Evolutionary conservation across 1,139 yeast species (phyloP).

Genomic region (Yamadazyma diddensiae): DNA sequence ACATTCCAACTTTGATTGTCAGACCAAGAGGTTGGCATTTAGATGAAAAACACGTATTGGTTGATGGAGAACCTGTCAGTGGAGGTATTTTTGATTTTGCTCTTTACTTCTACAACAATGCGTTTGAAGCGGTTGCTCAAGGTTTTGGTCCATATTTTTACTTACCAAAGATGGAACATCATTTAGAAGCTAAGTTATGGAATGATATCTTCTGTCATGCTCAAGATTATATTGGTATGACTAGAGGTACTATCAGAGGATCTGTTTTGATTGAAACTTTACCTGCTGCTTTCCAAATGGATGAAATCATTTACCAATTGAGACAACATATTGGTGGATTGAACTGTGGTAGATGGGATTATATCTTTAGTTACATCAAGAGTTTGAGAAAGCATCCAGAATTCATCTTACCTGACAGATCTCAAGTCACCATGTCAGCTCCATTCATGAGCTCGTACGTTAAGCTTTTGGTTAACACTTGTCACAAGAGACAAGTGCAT

Average conservation of each 20-base stretch:
- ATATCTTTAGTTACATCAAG: slow-evolving; percentile 71
- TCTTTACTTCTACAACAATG: slow-evolving; percentile 72
- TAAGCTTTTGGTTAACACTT: slow-evolving; percentile 61
- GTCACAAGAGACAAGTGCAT: slow-evolving; percentile 73
- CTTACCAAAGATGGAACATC: slow-evolving; percentile 80
- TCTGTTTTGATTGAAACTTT: slow-evolving; percentile 78
- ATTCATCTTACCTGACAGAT: slow-evolving; percentile 67
- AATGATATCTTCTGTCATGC: slow-evolving; percentile 69
- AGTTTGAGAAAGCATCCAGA: slow-evolving; percentile 62
- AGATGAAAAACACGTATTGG: slow-evolving; percentile 66
- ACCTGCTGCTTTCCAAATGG: slow-evolving; percentile 79
- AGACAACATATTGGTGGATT: slow-evolving; percentile 74
- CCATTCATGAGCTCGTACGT: slow-evolving; percentile 76
- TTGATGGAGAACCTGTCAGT: slow-evolving; percentile 73
- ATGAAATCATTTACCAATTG: slow-evolving; percentile 73
- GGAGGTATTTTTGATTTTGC: slow-evolving; percentile 81
- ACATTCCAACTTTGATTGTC: slow-evolving; percentile 72
- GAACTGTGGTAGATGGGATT: slow-evolving; percentile 85
- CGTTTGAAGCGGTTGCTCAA: slow-evolving; percentile 53
- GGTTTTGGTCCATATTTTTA: slow-evolving; percentile 79
- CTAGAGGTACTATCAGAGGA: slow-evolving; percentile 73
- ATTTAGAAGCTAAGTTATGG: slow-evolving; percentile 77
- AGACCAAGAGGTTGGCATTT: slow-evolving; percentile 90
- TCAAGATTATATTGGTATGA: slow-evolving; percentile 63
- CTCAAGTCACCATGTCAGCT: slow-evolving; percentile 71